Percentiles rank a stretch among this genome's conserved stretches.
Conservation (phyloP, 495 filamentous ascomycete genomes). For the Hyaloscypha variabilis region DNA sequence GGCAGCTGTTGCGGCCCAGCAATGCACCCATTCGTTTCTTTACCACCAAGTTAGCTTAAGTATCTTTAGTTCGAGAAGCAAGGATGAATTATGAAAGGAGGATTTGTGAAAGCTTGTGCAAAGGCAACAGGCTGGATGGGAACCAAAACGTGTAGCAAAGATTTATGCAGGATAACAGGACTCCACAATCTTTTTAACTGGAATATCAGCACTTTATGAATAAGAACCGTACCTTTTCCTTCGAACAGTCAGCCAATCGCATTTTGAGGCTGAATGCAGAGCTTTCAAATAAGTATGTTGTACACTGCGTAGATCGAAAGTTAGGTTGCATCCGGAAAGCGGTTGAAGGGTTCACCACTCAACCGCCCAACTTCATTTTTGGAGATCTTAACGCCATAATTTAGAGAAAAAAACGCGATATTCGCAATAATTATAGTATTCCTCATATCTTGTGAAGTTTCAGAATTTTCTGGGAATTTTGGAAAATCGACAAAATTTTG, state of each 20-base stretch:
- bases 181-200: slow-evolving; percentile 1
- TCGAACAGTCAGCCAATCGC: not conserved
- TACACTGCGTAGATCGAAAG: not conserved
- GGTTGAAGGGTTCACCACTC: too few species aligned
- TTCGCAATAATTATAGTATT: too few species aligned
- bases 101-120: not conserved
- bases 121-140: not conserved
- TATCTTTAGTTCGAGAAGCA: not conserved
- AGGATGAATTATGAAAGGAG: not conserved
- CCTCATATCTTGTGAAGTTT: too few species aligned
- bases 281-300: not conserved
- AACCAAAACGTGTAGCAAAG: not conserved
- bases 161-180: slow-evolving; percentile 2
- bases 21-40: not conserved
- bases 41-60: not conserved
- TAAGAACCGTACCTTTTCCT: not conserved
- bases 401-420: too few species aligned
- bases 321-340: too few species aligned
- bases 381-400: too few species aligned
- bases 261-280: not conserved
- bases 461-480: too few species aligned
- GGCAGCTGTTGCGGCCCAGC: not conserved
- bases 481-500: too few species aligned
- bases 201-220: not conserved
- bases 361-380: too few species aligned